Evolutionary conservation across 1,284 basidiomycete species (phyloP), one percentile per base, ranked within the genome.

Genomic region (Anthracocystis setariae): DNA sequence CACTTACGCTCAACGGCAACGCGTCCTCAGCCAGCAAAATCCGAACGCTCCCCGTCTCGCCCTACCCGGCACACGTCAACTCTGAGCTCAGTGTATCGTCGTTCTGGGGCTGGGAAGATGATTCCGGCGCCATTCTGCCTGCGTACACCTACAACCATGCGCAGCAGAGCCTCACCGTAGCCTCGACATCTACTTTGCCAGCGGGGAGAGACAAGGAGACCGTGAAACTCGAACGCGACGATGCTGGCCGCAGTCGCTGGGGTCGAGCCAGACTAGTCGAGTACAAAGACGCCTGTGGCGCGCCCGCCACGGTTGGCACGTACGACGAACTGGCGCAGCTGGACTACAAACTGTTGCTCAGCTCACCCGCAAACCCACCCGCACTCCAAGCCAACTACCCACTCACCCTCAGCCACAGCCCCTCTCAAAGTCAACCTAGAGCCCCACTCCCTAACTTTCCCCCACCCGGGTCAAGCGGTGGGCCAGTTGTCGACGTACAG

Each of bases 381-480:
- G 70, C 71, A 3, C 45, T 80, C 33, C 66, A 71, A 27, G 58
- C 58, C 1, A 58, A 72, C 13, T 57, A 58, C 18, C 46, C 64
- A n/a, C n/a, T n/a, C n/a, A n/a, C n/a, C n/a, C n/a, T n/a, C n/a
- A n/a, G n/a, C n/a, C n/a, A n/a, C n/a, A n/a, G n/a, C n/a, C n/a
- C n/a, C n/a, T n/a, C n/a, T n/a, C n/a, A n/a, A n/a, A n/a, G n/a
- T 23, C 49, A 49, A 40, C 59, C 64, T 9, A 48, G 70, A 12
- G 60, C 52, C 29, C 65, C 70, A 15, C 49, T 76, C 21, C 66
- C 82, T 23, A 68, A 73, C 23, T 82, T 88, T 7, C 90, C 90
- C 9, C 88, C 88, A 0, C 86, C 87, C 1, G 90, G 90, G 10
- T 90, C 89, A 20, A 90, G 89, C 46, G 90, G 90, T 8, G 90